phyloP scores from a whole-genome alignment of 73 alveolate species.

The Paramecium octaurelia region DNA sequence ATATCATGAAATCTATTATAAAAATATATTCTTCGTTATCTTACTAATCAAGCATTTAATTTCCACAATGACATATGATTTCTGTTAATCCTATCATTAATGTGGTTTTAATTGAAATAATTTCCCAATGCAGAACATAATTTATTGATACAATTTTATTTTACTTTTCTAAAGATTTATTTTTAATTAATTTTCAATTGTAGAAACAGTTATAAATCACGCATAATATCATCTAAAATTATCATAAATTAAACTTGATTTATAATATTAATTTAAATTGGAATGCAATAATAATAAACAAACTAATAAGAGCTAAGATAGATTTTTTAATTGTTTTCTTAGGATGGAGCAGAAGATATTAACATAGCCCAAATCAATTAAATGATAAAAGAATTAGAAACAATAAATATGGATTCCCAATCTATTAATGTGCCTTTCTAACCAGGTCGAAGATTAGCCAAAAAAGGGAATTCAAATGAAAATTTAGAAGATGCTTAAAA shows the following conservation, averaged over 20 bases:
- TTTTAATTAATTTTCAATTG: too few species aligned
- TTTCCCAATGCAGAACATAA: background rate
- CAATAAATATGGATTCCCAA: background rate
- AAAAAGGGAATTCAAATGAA: background rate
- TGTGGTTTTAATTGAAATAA: too few species aligned
- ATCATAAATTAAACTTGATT: too few species aligned
- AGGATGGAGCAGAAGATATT: background rate
- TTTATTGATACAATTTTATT: too few species aligned
- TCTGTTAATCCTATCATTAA: too few species aligned
- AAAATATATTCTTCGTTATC: background rate
- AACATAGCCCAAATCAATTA: background rate
- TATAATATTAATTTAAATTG: background rate
- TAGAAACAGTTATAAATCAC: too few species aligned
- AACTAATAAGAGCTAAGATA: background rate
- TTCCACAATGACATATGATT: too few species aligned
- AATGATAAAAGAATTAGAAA: background rate
- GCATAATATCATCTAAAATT: too few species aligned
- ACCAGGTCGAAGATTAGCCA: background rate
- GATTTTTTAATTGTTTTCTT: background rate
- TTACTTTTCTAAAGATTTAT: too few species aligned
- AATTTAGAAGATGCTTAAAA: background rate
- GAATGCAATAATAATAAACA: constrained; percentile 4
- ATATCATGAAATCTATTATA: background rate
- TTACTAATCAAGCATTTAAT: too few species aligned
- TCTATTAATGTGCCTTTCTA: background rate